Conservation (phyloP, 495 filamentous ascomycete species). For the Penicillium riverlandense region DNA sequence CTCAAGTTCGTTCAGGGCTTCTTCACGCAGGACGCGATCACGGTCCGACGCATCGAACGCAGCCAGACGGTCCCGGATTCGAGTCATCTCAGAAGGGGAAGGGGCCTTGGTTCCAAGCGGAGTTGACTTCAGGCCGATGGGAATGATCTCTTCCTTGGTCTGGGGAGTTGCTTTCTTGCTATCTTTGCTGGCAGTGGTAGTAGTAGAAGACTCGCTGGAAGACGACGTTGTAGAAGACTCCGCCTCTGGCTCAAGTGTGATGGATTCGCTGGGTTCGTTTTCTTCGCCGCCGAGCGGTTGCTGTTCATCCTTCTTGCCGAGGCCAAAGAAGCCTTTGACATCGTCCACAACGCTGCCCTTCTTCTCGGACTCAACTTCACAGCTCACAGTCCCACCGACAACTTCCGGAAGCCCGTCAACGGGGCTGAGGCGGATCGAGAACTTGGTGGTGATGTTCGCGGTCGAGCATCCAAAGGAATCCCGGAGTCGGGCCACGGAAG, state of each 20-base stretch:
- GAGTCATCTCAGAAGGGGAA: slow-evolving; percentile 50
- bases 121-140: slow-evolving; percentile 55
- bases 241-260: slow-evolving; percentile 42
- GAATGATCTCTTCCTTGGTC: slow-evolving; percentile 64
- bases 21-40: slow-evolving; percentile 69
- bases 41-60: slow-evolving; percentile 80
- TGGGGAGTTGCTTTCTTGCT: slow-evolving; percentile 41
- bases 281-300: slow-evolving; percentile 60
- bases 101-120: slow-evolving; percentile 51
- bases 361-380: slow-evolving; percentile 68
- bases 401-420: slow-evolving; percentile 82
- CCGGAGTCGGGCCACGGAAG: slow-evolving; percentile 64
- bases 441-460: slow-evolving; percentile 71
- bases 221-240: slow-evolving; percentile 39
- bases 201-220: slow-evolving; percentile 35
- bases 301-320: slow-evolving; percentile 83
- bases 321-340: slow-evolving; percentile 91
- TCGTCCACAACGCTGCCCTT: slow-evolving; percentile 79
- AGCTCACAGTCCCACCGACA: slow-evolving; percentile 68
- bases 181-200: slow-evolving; percentile 42
- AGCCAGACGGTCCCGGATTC: slow-evolving; percentile 64
- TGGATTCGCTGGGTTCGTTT: slow-evolving; percentile 37
- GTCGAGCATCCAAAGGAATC: slow-evolving; percentile 68
- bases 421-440: slow-evolving; percentile 62
- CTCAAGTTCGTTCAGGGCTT: slow-evolving; percentile 86